Conservation (phyloP, 345 rosid species). For the Excoecaria cochinchinensis region DNA sequence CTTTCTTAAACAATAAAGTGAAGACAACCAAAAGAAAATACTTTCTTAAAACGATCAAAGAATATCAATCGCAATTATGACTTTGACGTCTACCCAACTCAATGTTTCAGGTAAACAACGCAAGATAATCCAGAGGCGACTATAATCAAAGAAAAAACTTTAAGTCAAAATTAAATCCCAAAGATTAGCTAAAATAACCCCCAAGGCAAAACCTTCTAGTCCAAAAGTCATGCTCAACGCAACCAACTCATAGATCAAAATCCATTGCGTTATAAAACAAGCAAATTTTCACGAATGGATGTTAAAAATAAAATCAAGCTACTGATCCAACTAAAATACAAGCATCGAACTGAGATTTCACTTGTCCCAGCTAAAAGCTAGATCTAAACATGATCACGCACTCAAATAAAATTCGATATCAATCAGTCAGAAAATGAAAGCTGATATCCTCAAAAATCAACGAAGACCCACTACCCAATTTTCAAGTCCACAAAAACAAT, state of each 20-base stretch:
- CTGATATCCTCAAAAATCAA: neutral
- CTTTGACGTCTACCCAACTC: neutral
- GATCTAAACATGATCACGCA: conserved; percentile 18
- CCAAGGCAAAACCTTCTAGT: neutral
- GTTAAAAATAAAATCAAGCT: neutral
- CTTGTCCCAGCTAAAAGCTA: neutral
- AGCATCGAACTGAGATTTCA: conserved; percentile 11
- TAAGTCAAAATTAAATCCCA: conserved; percentile 4
- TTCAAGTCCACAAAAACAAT: neutral
- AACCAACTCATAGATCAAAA: neutral
- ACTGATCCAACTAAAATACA: conserved; percentile 2
- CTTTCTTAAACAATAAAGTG: no score
- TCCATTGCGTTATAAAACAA: no score
- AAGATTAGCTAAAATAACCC: neutral
- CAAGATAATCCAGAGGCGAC: neutral
- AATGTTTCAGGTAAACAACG: no score
- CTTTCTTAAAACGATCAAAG: neutral
- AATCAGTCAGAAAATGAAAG: conserved; percentile 3
- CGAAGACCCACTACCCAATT: conserved; percentile 5
- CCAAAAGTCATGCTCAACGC: neutral
- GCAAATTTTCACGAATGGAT: neutral
- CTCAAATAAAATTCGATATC: conserved; percentile 1
- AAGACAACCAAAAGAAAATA: neutral
- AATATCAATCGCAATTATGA: neutral
- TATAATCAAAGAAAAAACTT: neutral